phyloP scores from a whole-genome alignment of 768 basidiomycete genomes.

The Nidula microcarpa region DNA sequence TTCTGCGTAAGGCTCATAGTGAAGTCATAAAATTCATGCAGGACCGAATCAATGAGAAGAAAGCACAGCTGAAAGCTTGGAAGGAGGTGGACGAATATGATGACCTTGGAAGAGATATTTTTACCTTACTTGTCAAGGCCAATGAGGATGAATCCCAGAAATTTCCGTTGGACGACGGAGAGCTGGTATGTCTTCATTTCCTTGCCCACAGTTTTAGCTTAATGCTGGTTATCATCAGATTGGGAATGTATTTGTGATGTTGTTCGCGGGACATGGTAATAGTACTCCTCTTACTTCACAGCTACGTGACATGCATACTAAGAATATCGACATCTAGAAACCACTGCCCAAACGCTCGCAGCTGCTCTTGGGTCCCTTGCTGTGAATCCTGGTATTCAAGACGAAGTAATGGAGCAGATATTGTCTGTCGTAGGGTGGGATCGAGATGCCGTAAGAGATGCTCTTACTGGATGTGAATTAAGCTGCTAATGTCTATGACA shows the following conservation, averaged over 20 bases:
- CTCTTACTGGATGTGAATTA: not conserved
- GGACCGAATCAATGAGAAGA: not conserved
- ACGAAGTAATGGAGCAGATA: slow-evolving; percentile 45
- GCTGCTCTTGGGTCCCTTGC: slow-evolving; percentile 45
- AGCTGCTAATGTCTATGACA: not conserved
- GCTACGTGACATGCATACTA: not conserved
- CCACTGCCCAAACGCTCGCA: slow-evolving; percentile 45
- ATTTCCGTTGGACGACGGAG: not conserved
- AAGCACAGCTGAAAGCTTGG: not conserved
- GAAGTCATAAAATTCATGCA: too few relatives aligned
- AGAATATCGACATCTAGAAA: slow-evolving; percentile 27
- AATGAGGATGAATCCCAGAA: not conserved
- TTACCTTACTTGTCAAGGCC: not conserved
- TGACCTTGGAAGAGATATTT: not conserved
- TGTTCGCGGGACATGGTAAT: slow-evolving; percentile 3
- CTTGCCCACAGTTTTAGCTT: too few relatives aligned
- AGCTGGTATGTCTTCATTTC: not conserved
- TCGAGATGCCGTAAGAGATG: slow-evolving; percentile 22
- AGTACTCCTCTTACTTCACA: not conserved
- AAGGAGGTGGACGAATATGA: not conserved
- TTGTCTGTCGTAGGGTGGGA: slow-evolving; percentile 27
- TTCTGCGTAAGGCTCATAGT: not conserved
- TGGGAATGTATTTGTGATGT: slow-evolving; percentile 2
- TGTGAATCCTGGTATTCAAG: slow-evolving; percentile 41
- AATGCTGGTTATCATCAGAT: not conserved